phyloP scores from a whole-genome alignment of 179 eudicot genomes.

The Dionaea muscipula region DNA sequence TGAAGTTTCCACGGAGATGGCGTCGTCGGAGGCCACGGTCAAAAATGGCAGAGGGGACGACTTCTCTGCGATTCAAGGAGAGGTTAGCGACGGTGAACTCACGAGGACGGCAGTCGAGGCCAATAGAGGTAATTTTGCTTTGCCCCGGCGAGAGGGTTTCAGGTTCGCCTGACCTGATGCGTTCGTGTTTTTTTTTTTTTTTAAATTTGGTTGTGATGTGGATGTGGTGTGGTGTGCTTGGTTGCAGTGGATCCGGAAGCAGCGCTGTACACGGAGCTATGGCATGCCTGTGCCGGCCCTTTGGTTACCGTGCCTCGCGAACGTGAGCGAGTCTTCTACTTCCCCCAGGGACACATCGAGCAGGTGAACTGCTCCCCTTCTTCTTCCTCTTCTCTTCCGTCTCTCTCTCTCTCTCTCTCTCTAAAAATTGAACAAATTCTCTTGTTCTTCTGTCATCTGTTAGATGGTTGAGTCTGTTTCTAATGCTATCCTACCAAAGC shows the following conservation, averaged over 20 bases:
- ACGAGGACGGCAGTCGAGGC: too few relatives aligned
- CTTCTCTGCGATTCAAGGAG: conserved; percentile 14
- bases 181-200: too few relatives aligned
- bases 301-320: conserved; percentile 72
- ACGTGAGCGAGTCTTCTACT: conserved; percentile 69
- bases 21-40: conserved; percentile 39
- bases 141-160: conserved; percentile 5
- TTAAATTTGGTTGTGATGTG: not conserved
- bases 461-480: too few relatives aligned
- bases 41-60: conserved; percentile 14
- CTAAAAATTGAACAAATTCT: too few relatives aligned
- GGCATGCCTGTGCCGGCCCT: conserved; percentile 98
- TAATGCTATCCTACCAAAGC: too few relatives aligned
- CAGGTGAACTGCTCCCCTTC: conserved; percentile 38
- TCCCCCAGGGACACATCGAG: conserved; percentile 96
- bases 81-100: conserved; percentile 9
- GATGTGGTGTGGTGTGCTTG: not conserved
- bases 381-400: not conserved
- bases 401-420: not conserved
- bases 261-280: conserved; percentile 76
- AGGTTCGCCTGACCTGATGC: not conserved
- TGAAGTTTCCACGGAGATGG: conserved; percentile 24
- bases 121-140: too few relatives aligned
- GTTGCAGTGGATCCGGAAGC: conserved; percentile 51
- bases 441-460: too few relatives aligned